Conservation (phyloP, 1,284 basidiomycete species). For the Melanopsichium pennsylvanicum region DNA sequence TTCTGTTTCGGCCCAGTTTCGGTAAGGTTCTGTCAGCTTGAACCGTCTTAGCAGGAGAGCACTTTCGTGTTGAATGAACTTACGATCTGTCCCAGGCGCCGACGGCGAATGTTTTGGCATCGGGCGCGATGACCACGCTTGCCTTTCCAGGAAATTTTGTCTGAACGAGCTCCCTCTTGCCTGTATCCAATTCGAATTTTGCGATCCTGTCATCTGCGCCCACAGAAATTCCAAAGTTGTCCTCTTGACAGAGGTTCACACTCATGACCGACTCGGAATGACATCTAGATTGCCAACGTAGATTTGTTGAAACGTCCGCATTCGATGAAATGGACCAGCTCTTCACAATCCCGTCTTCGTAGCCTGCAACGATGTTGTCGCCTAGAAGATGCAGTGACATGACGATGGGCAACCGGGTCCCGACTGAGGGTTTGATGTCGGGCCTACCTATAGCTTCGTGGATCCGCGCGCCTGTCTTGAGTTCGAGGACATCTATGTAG, state of each 20-base stretch:
- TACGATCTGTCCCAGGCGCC: slow-evolving; percentile 45
- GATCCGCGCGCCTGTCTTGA: slow-evolving; percentile 74
- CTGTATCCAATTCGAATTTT: slow-evolving; percentile 7
- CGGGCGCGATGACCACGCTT: slow-evolving; percentile 13
- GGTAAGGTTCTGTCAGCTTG: no score
- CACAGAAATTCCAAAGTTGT: slow-evolving; percentile 16
- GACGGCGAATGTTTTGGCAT: slow-evolving; percentile 12
- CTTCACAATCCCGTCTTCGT: slow-evolving; percentile 80
- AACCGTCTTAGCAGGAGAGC: no score
- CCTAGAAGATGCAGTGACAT: slow-evolving; percentile 80
- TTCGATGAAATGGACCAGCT: no score
- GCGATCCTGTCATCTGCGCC: slow-evolving; percentile 43
- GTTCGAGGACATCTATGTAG: slow-evolving; percentile 80
- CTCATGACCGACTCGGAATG: slow-evolving; percentile 13
- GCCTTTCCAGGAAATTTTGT: slow-evolving; percentile 22
- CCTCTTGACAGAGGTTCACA: slow-evolving; percentile 1
- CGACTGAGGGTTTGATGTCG: slow-evolving; percentile 5
- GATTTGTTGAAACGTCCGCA: no score
- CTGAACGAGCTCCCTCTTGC: not conserved
- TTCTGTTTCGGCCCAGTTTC: not conserved
- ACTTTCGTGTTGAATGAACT: no score
- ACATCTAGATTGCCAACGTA: no score
- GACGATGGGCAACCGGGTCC: slow-evolving; percentile 71
- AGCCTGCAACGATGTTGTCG: slow-evolving; percentile 72
- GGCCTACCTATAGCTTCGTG: slow-evolving; percentile 75